Evolutionary conservation across 2,329 filamentous ascomycete species (phyloP).

Genomic region (Botrytis tulipae): DNA sequence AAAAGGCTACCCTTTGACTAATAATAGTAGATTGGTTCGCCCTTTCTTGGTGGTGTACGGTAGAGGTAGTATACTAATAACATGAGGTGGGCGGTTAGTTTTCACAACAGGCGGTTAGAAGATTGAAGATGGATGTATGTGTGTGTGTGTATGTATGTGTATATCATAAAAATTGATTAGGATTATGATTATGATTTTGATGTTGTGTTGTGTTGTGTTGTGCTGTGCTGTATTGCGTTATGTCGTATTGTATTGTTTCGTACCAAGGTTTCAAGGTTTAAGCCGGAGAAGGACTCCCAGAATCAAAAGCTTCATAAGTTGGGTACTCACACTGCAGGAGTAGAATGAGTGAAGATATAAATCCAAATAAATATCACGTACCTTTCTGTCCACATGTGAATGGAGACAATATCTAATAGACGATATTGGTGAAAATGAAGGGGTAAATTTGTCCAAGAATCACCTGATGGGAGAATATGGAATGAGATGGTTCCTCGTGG

Average conservation of each 20-base stretch:
- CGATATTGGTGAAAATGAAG: background rate
- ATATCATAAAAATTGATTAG: background rate
- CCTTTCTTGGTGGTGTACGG: background rate
- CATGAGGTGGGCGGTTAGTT: slow-evolving; percentile 1
- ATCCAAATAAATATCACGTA: background rate
- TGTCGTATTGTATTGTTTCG: background rate
- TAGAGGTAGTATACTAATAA: background rate
- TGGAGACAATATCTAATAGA: background rate
- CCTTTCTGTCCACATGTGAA: background rate
- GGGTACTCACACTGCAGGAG: background rate
- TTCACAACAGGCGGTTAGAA: background rate
- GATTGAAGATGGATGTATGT: background rate
- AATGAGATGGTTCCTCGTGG: slow-evolving; percentile 6
- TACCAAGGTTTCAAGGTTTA: background rate
- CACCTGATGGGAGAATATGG: background rate
- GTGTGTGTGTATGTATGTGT: background rate
- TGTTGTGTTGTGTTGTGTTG: background rate
- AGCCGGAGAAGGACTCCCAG: background rate
- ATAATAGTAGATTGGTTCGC: background rate
- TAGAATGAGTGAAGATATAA: background rate
- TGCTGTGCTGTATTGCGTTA: background rate
- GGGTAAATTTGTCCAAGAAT: background rate
- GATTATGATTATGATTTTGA: background rate
- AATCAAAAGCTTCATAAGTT: background rate
- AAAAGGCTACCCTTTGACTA: background rate